phyloP scores from a whole-genome alignment of 768 basidiomycete genomes.

The Boletus reticuloceps region DNA sequence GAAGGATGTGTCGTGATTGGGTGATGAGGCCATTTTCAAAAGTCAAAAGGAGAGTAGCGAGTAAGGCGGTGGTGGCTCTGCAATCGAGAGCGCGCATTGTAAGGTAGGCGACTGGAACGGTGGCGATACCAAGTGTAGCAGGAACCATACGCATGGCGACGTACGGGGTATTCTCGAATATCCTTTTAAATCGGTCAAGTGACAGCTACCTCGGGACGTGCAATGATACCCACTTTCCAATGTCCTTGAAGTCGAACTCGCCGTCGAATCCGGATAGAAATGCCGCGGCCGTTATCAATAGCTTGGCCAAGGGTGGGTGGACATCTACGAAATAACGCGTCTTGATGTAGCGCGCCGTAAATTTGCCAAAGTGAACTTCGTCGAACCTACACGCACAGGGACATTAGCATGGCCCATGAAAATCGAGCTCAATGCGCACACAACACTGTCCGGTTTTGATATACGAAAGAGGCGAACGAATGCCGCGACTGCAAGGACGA shows the following conservation, averaged over 20 bases:
- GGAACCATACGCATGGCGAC: conserved; percentile 98
- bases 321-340: conserved; percentile 92
- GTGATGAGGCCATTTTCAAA: conserved; percentile 97
- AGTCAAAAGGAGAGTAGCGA: conserved; percentile 87
- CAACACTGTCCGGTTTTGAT: conserved; percentile 85
- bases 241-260: conserved; percentile 95
- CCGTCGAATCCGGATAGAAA: conserved; percentile 89
- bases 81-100: conserved; percentile 93
- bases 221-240: conserved; percentile 73
- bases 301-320: conserved; percentile 94
- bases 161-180: conserved; percentile 87
- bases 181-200: conserved; percentile 40
- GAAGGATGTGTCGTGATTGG: conserved; percentile 94
- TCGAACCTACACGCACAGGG: conserved; percentile 66
- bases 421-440: conserved; percentile 52
- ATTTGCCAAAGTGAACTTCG: conserved; percentile 98
- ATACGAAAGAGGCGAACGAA: conserved; percentile 86
- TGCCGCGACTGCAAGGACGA: conserved; percentile 65
- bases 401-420: neutral
- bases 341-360: conserved; percentile 92
- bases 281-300: conserved; percentile 89
- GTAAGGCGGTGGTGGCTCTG: conserved; percentile 86
- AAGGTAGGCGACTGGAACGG: conserved; percentile 88
- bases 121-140: conserved; percentile 82
- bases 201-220: neutral